Conservation (phyloP, 495 filamentous ascomycete species). For the Neurospora sp. region DNA sequence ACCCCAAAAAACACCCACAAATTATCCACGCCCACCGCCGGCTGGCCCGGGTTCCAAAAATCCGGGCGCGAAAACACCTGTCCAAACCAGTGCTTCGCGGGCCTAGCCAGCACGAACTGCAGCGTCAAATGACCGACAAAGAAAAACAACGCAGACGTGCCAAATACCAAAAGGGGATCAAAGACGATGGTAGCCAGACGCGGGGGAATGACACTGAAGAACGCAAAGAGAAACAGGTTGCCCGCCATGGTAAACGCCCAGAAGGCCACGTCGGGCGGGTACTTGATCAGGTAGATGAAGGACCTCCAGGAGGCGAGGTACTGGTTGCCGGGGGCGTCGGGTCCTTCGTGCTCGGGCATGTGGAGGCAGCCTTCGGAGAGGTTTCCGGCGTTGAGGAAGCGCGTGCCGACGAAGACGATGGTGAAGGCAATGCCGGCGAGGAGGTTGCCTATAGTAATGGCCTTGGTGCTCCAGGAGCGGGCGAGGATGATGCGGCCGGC, state of each 20-base stretch:
- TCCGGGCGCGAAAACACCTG: background rate
- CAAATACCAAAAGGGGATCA: constrained; percentile 19
- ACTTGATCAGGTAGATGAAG: constrained; percentile 30
- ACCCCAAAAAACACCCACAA: constrained; percentile 14
- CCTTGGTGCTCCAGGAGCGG: constrained; percentile 11
- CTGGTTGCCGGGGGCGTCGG: constrained; percentile 9
- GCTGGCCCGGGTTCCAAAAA: background rate
- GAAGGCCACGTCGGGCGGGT: constrained; percentile 27
- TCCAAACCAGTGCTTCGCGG: constrained; percentile 6
- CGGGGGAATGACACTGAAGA: constrained; percentile 15
- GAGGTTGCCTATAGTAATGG: constrained; percentile 14
- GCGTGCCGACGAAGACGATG: constrained; percentile 14
- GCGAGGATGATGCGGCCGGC: constrained; percentile 25
- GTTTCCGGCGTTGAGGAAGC: constrained; percentile 22
- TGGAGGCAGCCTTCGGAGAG: constrained; percentile 24
- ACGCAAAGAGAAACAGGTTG: constrained; percentile 21
- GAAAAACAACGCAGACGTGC: constrained; percentile 28
- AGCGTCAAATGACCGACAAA: constrained; percentile 20
- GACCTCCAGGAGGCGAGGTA: constrained; percentile 19
- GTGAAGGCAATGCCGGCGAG: constrained; percentile 10
- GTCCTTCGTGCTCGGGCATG: constrained; percentile 18
- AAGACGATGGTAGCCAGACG: constrained; percentile 7
- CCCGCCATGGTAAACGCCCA: constrained; percentile 22
- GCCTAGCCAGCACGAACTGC: constrained; percentile 3
- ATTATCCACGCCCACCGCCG: constrained; percentile 12